Percentiles rank a stretch among this genome's conserved stretches.
These are phyloP conservation scores for Lentinula aciculospora DNA, from an alignment of 768 basidiomycete species.

Conservation along the genomic window DNA sequence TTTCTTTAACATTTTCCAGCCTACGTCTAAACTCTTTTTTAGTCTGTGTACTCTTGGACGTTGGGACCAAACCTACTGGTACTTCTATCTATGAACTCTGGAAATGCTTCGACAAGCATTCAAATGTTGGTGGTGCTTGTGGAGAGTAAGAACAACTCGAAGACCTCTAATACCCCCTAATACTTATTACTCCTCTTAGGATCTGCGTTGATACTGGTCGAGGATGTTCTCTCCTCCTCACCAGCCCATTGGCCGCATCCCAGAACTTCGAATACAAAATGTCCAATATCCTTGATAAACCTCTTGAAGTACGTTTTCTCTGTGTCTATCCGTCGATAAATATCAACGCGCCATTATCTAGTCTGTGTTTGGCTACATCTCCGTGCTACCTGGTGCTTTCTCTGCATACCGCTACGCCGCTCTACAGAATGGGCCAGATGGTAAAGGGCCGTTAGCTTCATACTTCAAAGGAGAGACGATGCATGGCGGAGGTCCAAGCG, in stretches of 20 bases:
- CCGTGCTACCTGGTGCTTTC: slow-evolving; percentile 88
- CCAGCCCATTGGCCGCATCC: slow-evolving; percentile 80
- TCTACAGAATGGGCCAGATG: slow-evolving; percentile 79
- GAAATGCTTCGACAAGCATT: slow-evolving; percentile 90
- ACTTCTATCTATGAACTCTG: slow-evolving; percentile 96
- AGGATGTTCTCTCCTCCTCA: slow-evolving; percentile 65
- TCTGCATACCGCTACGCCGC: slow-evolving; percentile 90
- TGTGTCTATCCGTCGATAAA: background rate
- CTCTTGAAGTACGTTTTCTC: slow-evolving; percentile 67
- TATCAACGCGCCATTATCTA: slow-evolving; percentile 11
- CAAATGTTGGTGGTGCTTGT: slow-evolving; percentile 89
- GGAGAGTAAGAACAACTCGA: slow-evolving; percentile 60
- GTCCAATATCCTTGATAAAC: slow-evolving; percentile 95
- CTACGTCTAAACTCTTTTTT: slow-evolving; percentile 5
- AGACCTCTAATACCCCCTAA: background rate
- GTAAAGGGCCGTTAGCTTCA: slow-evolving; percentile 83
- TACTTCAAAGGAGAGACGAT: slow-evolving; percentile 94
- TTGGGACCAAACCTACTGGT: slow-evolving; percentile 92
- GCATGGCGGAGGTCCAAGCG: slow-evolving; percentile 54
- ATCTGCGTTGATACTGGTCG: slow-evolving; percentile 81
- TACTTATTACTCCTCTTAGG: slow-evolving; percentile 25
- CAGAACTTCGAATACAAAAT: slow-evolving; percentile 99
- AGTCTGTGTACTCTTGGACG: slow-evolving; percentile 91
- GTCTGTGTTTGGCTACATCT: slow-evolving; percentile 86
- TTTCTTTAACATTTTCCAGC: slow-evolving; percentile 2